These are phyloP conservation scores for Arabidopsis thaliana DNA, from an alignment of 345 rosid genomes.

Conservation along the genomic window DNA sequence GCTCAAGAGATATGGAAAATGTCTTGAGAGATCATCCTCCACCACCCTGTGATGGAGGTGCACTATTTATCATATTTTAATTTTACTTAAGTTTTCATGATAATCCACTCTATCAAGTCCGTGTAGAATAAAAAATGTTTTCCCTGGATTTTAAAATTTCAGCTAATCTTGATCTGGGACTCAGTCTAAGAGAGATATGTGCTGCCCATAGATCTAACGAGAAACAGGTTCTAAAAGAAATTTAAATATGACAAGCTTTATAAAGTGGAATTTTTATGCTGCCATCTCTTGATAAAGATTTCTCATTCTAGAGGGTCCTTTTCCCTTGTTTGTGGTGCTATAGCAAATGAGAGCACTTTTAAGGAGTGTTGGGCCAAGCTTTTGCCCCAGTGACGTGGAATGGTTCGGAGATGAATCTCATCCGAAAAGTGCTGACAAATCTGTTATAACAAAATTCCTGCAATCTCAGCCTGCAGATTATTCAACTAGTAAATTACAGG, in stretches of 20 bases:
- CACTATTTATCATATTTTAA: constrained; percentile 25
- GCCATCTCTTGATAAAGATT: constrained; percentile 16
- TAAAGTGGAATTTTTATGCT: neutral
- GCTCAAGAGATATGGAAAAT: constrained; percentile 77
- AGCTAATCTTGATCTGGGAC: constrained; percentile 83
- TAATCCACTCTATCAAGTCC: constrained; percentile 17
- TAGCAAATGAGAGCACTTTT: constrained; percentile 96
- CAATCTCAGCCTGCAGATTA: constrained; percentile 85
- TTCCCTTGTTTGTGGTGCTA: constrained; percentile 35
- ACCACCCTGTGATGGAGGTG: constrained; percentile 75
- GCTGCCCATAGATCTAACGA: constrained; percentile 88
- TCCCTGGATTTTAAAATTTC: constrained; percentile 28
- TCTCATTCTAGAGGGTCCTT: constrained; percentile 19
- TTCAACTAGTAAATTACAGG: constrained; percentile 89
- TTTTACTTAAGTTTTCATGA: constrained; percentile 12
- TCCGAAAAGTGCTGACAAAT: constrained; percentile 78
- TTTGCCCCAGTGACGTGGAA: constrained; percentile 76
- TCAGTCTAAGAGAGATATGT: constrained; percentile 84
- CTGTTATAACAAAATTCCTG: constrained; percentile 79
- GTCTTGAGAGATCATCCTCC: constrained; percentile 72
- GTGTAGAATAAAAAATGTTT: neutral
- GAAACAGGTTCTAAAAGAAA: constrained; percentile 66
- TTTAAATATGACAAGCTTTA: constrained; percentile 9
- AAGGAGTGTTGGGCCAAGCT: constrained; percentile 68
- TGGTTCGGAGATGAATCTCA: constrained; percentile 76